phyloP scores from a whole-genome alignment of 768 basidiomycete genomes.

The Thelephora ganbajun region DNA sequence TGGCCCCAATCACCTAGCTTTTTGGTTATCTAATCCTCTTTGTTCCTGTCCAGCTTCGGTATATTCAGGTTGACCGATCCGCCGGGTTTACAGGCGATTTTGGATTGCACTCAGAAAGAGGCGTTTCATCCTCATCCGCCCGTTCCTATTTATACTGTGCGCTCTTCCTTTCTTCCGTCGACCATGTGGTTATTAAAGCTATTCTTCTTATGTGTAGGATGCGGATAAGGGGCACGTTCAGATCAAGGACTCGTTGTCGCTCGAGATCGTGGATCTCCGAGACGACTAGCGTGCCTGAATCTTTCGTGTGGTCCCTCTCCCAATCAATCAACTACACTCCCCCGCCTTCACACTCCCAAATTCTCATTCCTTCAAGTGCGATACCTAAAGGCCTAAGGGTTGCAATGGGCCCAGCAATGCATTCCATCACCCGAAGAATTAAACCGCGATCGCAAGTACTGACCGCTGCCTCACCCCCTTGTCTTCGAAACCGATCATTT shows the following conservation, averaged over 20 bases:
- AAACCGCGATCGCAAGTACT: too few species aligned
- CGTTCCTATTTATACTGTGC: conserved; percentile 73
- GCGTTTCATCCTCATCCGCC: conserved; percentile 84
- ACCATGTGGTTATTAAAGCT: not conserved
- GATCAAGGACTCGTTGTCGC: conserved; percentile 44
- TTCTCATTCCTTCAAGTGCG: too few species aligned
- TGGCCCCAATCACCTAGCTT: conserved; percentile 1
- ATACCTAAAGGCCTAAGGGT: too few species aligned
- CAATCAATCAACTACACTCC: too few species aligned
- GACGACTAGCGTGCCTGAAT: too few species aligned
- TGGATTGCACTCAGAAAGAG: conserved; percentile 53
- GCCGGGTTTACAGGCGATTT: conserved; percentile 60
- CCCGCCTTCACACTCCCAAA: too few species aligned
- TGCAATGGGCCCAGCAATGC: too few species aligned
- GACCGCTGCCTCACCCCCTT: too few species aligned
- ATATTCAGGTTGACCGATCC: conserved; percentile 87
- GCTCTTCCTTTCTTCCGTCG: conserved; percentile 17
- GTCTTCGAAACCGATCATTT: too few species aligned
- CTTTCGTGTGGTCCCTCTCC: too few species aligned
- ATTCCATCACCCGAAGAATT: too few species aligned
- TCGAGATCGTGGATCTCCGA: conserved; percentile 82
- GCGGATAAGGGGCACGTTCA: conserved; percentile 78
- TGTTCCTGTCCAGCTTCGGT: conserved; percentile 42
- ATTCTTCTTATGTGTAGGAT: conserved; percentile 45
- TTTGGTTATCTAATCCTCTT: conserved; percentile 1